Evolutionary conservation across 2,329 filamentous ascomycete genomes (phyloP), one percentile per base, ranked within the genome.

Genomic region (Pezicula radicicola): DNA sequence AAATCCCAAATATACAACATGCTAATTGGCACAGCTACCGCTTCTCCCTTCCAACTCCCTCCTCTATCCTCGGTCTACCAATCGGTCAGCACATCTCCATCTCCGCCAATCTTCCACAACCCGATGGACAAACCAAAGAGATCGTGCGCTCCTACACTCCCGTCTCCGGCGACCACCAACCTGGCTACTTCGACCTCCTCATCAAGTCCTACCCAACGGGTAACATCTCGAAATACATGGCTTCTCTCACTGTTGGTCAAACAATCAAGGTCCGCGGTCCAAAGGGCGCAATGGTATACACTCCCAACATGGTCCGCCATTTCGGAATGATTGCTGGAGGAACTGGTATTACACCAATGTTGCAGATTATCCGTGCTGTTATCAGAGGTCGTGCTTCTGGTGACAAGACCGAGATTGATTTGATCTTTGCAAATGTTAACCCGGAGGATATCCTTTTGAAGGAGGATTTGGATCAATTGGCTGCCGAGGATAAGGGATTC

Each of bases 71-170:
- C 66, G 94, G 94, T 67, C 88, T 97, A 41, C 93, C 94, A 61
- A 97, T 97, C 76, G 94, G 94, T 68, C 94, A 99, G 77, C 94
- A 99, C 79, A 97, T 99, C 74, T 97, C 93, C 57, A 91, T 99
- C 68, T 90, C 88, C 61, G 93, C 91, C 51, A 83, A 81, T 51
- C 83, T 91, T 55, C 64, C 72, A 41, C 82, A 86, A 65, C 56
- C 62, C 27, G 84, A 89, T 64, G 91, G 90, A 68, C 79, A 80
- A 63, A 77, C 77, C 60, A 93, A 94, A 75, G 89, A 95, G 68
- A 87, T 96, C 59, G 85, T 95, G 50, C 89, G 91, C 66, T 95
- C 90, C 19, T 96, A 96, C 78, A 96, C 91, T 10, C 91, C 91
- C 53, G 91, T 96, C 70, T 92, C 89, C 42, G 91, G 89, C 62